Base-by-base conservation (phyloP, 768 basidiomycete species). In the Rhodosporidiobolus odoratus region DNA sequence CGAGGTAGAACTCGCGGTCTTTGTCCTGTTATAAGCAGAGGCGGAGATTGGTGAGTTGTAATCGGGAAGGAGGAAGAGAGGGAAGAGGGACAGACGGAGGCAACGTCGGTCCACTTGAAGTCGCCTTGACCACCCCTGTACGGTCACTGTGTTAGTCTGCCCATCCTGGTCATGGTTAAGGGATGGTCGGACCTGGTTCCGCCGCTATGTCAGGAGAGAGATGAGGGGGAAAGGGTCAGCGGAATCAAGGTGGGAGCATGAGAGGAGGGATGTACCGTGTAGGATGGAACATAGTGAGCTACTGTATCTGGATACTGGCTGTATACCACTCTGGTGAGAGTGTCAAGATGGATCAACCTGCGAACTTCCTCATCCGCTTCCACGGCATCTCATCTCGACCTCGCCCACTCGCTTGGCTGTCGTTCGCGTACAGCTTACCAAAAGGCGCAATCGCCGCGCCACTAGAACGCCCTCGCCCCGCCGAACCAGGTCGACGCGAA, bases 1-100 rank as follows among this genome's bases (percentile, higher is more conserved):
- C 94, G 4, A 98, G 86, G 79, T 98, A 98, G 81, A 96, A 88
- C 89, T 97, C 75, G 30, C 75, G 75, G 54, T 75, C 65, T 47
- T 75, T 73, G 66, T 75, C 75, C 68, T 75, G 54, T 19, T 4
- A 16, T 19, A 7, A 23, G 25, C 43, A 27, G 40, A 34, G 53
- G n/a, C 6, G 34, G 37, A 0, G 50, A 6, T 3, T 0, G n/a
- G 45, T 13, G 35, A 27, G 21, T 32, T 38, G 32, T 40, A 35
- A 12, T 9, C 12, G 57, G 41, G 12, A 1, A 25, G 35, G 25
- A 48, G 41, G 38, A 30, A 37, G 41, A 8, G 30, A 37, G 66
- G 41, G 57, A 35, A 30, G 48, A 43, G 47, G 38, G 19, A 62
- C 72, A 27, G 6, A 69, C 72, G 48, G 59, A 60, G 10, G 65